These are phyloP conservation scores for Trypanosoma rangeli DNA, from an alignment of 208 protist species.

Conservation along the genomic window DNA sequence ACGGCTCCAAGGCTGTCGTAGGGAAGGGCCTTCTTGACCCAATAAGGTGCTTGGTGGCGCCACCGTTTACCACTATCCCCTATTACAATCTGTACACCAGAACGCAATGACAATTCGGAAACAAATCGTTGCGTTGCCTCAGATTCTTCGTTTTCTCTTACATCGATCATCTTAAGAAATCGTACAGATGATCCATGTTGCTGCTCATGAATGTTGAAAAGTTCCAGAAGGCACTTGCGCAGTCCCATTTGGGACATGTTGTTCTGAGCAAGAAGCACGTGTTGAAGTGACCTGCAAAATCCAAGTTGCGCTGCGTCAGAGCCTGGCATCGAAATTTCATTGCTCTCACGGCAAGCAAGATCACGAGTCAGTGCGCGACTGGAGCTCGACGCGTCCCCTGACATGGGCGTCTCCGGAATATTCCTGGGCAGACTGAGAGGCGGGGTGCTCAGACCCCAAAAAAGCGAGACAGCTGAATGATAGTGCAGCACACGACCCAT, in stretches of 20 bases:
- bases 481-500: constrained; percentile 29
- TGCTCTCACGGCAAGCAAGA: neutral
- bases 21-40: neutral
- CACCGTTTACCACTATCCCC: constrained; percentile 26
- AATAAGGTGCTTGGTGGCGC: constrained; percentile 11
- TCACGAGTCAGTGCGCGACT: neutral
- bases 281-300: constrained; percentile 44
- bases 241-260: constrained; percentile 42
- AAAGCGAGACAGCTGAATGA: constrained; percentile 23
- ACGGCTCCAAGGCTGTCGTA: neutral
- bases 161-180: constrained; percentile 21
- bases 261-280: constrained; percentile 45
- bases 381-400: neutral
- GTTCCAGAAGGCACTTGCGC: constrained; percentile 35
- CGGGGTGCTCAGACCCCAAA: neutral
- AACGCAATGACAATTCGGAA: neutral
- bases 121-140: constrained; percentile 11
- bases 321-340: neutral
- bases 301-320: constrained; percentile 10
- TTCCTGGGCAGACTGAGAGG: neutral
- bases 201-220: constrained; percentile 7
- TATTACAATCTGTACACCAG: constrained; percentile 18
- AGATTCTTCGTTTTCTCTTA: constrained; percentile 28
- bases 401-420: neutral
- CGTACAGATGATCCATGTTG: neutral